phyloP scores from a whole-genome alignment of 148 eudicot species.

The Cornus florida region DNA sequence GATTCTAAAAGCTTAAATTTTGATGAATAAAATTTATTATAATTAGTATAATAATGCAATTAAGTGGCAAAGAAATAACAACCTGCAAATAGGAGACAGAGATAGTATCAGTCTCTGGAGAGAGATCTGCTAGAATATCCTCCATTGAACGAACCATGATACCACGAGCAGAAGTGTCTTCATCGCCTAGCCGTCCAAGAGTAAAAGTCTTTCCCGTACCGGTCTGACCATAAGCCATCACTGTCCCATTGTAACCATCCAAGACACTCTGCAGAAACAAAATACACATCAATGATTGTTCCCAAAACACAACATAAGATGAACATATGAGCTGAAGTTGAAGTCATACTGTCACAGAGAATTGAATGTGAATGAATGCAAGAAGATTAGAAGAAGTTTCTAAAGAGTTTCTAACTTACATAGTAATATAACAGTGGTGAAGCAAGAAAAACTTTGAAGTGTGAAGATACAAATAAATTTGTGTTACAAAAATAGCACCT shows the following conservation, averaged over 20 bases:
- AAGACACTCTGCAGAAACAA: constrained; percentile 72
- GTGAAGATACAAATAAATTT: too few relatives aligned
- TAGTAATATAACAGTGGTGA: neutral
- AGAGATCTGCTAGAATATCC: constrained; percentile 76
- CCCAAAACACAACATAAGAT: constrained; percentile 10
- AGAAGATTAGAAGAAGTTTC: neutral
- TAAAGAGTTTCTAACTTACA: neutral
- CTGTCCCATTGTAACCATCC: constrained; percentile 98
- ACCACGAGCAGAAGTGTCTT: constrained; percentile 90
- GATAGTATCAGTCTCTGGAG: constrained; percentile 71
- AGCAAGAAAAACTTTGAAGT: neutral
- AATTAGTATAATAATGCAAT: neutral
- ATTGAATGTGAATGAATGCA: neutral
- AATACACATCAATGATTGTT: constrained; percentile 11
- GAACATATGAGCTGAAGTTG: neutral
- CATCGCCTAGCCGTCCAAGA: constrained; percentile 93
- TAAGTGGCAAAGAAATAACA: constrained; percentile 5
- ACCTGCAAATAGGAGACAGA: constrained; percentile 95
- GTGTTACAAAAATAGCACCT: too few relatives aligned
- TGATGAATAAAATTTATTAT: neutral
- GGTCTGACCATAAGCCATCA: constrained; percentile 99
- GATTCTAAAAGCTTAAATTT: neutral
- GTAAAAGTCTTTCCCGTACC: constrained; percentile 98
- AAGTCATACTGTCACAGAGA: neutral
- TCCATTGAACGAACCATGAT: constrained; percentile 99